Evolutionary conservation across 352 stramenopile genomes (phyloP), one percentile per base, ranked within the genome.

Genomic region (Globisporangium canariense): DNA sequence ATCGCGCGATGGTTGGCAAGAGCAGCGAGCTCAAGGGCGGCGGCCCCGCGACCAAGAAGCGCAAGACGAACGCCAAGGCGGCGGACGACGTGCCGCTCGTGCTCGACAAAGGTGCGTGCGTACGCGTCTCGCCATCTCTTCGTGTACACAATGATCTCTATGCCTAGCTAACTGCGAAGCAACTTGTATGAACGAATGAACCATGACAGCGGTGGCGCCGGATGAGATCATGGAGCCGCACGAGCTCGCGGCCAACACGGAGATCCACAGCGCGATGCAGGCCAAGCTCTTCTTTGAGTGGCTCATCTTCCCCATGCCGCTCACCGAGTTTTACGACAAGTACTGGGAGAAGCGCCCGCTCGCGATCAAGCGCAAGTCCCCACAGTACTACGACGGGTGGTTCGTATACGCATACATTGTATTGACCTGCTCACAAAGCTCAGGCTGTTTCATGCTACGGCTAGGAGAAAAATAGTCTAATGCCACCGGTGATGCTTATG

Each of bases 331-430:
- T 62, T 98, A 98, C 70, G 66, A 78, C 3, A 87, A 90, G 25
- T 98, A 98, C 74, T 98, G 88, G 89, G 96, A 98, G 67, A 90
- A 97, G 60, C 85, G 91, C 34, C 93, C 96, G 40, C 73, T 99
- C 34, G 77, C 76, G 38, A 90, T 97, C 58, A 91, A 91, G 64
- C 87, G 87, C 41, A 76, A 90, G 43, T 72, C 68, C 18, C 66
- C 70, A 3, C 66, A 70, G 47, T 90, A 90, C 68, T 97, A 96
- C 70, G 81, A 96, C 40, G 78, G 79, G 38, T 93, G 89, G 73
- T 77, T 69, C 56, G 68, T 36, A 36, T 75, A 22, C 40, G 32
- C 22, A 36, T 36, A 20, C 22, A 36, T 36, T 7, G 32, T 36
- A 36, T 16, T 34, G 32, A 2, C 38, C 41, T 51, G 30, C 16